Base-by-base conservation (phyloP, 768 basidiomycete species). In the Mycena galericulata region DNA sequence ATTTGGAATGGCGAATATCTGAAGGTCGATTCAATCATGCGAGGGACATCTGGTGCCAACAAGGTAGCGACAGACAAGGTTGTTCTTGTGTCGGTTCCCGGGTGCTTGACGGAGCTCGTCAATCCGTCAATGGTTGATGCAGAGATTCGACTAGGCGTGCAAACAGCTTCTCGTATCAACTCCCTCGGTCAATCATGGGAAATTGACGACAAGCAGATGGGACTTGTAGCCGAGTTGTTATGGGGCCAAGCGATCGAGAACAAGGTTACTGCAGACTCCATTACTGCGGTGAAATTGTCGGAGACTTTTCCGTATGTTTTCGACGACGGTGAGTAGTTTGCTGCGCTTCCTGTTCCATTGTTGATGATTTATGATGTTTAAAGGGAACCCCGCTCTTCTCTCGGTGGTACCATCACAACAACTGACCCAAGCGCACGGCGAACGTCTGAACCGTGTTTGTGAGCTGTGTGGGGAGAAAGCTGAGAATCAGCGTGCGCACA, bases 1-100 rank as follows among this genome's bases (percentile, higher is more conserved):
- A 65, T 69, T 29, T 69, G 68, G 67, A 68, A 61, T 15, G 67
- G 67, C 0, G 49, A 41, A 4, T 68, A 57, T 22, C 18, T 58
- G 18, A 59, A 55, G 38, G 67, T 58, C 3, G 67, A 68, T 20
- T 50, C 67, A 12, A 36, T 50, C 1, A 68, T 68, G 53, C 41
- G 43, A 34, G 67, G 67, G 8, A 68, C 67, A 27, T 20, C 45
- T 2, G 18, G 51, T 5, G 50, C 32, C 22, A 46, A 68, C 34
- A 68, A 56, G 36, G 60, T 62, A 0, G 47, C 38, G 18, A 63
- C 62, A 10, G 62, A 63, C n/a, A 63, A 63, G 43, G 51, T 63
- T 12, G 62, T 63, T 2, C 15, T 53, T 2, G 62, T 68, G 14
- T 50, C 61, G 7, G 54, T 63, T 24, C 61, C 67, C 0, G 67